Evolutionary conservation across 148 eudicot genomes (phyloP).

Genomic region (Chenopodium quinoa): DNA sequence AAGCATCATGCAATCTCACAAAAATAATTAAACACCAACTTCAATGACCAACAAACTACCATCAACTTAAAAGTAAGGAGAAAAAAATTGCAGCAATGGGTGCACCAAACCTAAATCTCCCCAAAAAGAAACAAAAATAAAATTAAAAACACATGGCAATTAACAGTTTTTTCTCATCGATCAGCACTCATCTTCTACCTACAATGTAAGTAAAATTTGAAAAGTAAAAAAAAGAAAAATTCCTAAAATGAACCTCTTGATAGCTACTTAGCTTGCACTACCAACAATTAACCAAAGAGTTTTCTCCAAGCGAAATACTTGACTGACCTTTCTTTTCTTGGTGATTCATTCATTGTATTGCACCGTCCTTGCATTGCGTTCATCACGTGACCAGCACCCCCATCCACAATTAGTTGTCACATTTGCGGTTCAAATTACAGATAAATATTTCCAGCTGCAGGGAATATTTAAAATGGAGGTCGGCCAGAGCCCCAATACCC

Average conservation of each 20-base stretch:
- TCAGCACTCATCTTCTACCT: conserved; percentile 18
- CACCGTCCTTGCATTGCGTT: background rate
- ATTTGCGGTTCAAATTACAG: background rate
- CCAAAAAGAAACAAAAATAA: conserved; percentile 13
- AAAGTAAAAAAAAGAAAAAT: conserved; percentile 1
- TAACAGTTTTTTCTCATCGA: conserved; percentile 4
- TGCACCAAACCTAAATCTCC: conserved; percentile 28
- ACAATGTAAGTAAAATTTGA: conserved; percentile 9
- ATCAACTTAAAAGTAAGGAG: background rate
- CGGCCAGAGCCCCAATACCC: conserved; percentile 34
- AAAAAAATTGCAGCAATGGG: background rate
- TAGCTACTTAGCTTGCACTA: conserved; percentile 9
- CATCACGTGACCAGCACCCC: background rate
- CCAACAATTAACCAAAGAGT: conserved; percentile 17
- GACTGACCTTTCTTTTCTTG: conserved; percentile 11
- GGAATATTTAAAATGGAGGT: conserved; percentile 23
- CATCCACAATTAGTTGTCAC: conserved; percentile 7
- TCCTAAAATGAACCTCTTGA: conserved; percentile 1
- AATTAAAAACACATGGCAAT: conserved; percentile 14
- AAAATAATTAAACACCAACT: background rate
- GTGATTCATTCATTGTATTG: background rate
- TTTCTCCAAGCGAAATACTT: conserved; percentile 8
- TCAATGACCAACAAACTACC: conserved; percentile 14
- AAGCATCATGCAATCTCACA: conserved; percentile 13
- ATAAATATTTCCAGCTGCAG: background rate